These are phyloP conservation scores for Craterostigma plantagineum DNA, from an alignment of 257 asterid species.

Conservation along the genomic window DNA sequence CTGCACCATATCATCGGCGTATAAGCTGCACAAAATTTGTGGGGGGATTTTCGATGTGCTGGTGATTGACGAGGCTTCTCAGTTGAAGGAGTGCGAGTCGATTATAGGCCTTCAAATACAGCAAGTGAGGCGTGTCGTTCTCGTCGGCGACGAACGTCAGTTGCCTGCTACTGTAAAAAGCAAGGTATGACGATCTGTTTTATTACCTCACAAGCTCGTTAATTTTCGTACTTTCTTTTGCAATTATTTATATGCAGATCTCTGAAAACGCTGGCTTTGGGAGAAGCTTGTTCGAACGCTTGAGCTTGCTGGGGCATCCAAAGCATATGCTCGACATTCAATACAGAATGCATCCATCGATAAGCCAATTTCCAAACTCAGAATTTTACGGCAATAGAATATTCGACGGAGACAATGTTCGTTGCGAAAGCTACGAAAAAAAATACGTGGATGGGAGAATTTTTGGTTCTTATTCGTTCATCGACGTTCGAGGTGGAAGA, in stretches of 20 bases:
- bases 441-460: constrained; percentile 23
- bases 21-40: constrained; percentile 13
- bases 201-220: no score
- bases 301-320: constrained; percentile 28
- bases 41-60: constrained; percentile 22
- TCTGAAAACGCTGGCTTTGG: constrained; percentile 37
- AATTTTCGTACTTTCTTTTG: no score
- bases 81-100: constrained; percentile 43
- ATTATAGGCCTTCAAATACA: constrained; percentile 31
- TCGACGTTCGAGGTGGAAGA: constrained; percentile 24
- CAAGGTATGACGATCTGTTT: no score
- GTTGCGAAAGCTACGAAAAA: constrained; percentile 11
- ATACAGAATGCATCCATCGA: constrained; percentile 50
- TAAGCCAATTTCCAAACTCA: constrained; percentile 32
- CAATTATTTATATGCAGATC: constrained; percentile 10
- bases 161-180: constrained; percentile 35
- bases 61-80: constrained; percentile 55
- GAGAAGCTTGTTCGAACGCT: constrained; percentile 44
- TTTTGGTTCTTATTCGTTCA: constrained; percentile 54
- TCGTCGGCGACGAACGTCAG: constrained; percentile 44
- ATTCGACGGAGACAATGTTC: constrained; percentile 26
- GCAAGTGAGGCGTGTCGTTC: constrained; percentile 23
- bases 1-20: constrained; percentile 37
- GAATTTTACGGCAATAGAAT: constrained; percentile 25
- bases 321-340: constrained; percentile 31